Percentiles rank a stretch among this genome's conserved stretches.
Evolutionary conservation across 345 rosid genomes (phyloP).

Genomic region (Eucalyptus sp.): DNA sequence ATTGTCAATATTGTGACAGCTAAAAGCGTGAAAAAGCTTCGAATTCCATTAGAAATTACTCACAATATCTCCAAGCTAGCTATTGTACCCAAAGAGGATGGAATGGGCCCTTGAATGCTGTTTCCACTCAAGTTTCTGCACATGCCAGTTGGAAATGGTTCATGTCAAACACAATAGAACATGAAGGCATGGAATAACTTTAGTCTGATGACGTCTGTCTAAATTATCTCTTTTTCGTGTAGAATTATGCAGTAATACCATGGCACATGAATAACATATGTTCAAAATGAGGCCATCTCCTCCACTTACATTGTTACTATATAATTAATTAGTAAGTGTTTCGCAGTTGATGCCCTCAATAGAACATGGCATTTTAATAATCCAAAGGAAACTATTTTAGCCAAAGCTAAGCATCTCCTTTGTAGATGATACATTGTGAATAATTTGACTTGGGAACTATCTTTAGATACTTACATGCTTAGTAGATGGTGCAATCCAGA

Average conservation of each 20-base stretch:
- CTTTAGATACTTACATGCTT: slow-evolving; percentile 55
- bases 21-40: not conserved
- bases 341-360: not conserved
- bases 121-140: slow-evolving; percentile 80
- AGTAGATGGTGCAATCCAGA: slow-evolving; percentile 64
- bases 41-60: slow-evolving; percentile 11
- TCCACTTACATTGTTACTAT: not conserved
- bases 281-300: not conserved
- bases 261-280: not conserved
- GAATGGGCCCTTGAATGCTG: slow-evolving; percentile 61
- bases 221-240: not conserved
- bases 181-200: not conserved
- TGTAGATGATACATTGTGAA: not conserved
- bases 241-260: not conserved
- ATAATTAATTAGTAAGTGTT: not conserved
- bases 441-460: not conserved
- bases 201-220: not conserved
- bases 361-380: not conserved
- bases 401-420: not conserved
- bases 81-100: slow-evolving; percentile 58
- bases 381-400: not conserved
- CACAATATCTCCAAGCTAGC: slow-evolving; percentile 60
- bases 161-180: not conserved
- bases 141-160: not conserved
- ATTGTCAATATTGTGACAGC: not conserved